These are phyloP conservation scores for Diaporthe sp. DNA, from an alignment of 2,329 filamentous ascomycete genomes.

Conservation along the genomic window DNA sequence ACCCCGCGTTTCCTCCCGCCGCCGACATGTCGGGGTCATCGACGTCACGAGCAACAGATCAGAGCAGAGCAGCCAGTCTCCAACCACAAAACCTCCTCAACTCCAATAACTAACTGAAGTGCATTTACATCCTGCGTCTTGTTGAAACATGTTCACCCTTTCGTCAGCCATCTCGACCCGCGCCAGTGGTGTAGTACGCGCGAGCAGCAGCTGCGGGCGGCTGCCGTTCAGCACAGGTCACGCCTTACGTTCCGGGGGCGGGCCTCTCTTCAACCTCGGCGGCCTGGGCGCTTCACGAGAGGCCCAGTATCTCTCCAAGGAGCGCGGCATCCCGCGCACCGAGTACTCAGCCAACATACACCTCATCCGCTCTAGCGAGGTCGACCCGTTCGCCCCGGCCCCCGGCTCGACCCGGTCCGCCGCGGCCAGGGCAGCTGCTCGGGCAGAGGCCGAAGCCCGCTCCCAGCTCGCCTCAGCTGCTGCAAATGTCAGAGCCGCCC, in stretches of 20 bases:
- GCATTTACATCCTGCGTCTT: background rate
- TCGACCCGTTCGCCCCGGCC: slow-evolving; percentile 36
- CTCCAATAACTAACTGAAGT: background rate
- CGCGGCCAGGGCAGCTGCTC: slow-evolving; percentile 9
- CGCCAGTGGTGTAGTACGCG: background rate
- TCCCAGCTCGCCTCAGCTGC: background rate
- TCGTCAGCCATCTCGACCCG: background rate
- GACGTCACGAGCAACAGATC: slow-evolving; percentile 4
- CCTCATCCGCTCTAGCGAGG: slow-evolving; percentile 40
- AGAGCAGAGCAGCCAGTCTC: background rate
- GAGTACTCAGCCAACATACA: slow-evolving; percentile 36
- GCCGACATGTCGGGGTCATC: slow-evolving; percentile 2
- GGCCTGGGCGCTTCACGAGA: slow-evolving; percentile 37
- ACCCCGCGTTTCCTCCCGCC: slow-evolving; percentile 12
- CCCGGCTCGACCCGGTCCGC: slow-evolving; percentile 30
- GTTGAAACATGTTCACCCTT: background rate
- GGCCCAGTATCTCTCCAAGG: slow-evolving; percentile 36
- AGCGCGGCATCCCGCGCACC: slow-evolving; percentile 37
- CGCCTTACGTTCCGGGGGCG: background rate
- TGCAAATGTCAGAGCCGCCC: background rate
- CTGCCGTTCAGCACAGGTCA: slow-evolving; percentile 26
- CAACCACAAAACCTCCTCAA: background rate
- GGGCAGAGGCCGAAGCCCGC: background rate
- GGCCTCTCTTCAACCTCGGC: slow-evolving; percentile 33
- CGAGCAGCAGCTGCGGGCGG: background rate